Percentiles rank a stretch among this genome's conserved stretches.
phyloP scores from a whole-genome alignment of 2,329 filamentous ascomycete species.

The Neonectria ditissima region DNA sequence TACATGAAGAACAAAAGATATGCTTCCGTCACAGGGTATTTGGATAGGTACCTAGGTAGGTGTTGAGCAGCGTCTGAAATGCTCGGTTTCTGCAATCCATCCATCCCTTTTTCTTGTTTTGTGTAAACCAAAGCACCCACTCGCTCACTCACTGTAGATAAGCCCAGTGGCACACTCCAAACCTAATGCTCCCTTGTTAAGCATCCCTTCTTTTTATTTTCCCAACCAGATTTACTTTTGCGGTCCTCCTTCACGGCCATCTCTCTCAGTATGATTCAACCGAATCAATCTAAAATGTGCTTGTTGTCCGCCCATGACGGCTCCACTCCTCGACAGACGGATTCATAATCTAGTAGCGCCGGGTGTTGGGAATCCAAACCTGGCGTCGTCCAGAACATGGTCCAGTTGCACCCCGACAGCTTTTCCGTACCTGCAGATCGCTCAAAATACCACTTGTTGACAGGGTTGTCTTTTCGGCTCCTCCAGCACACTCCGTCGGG shows the following conservation, averaged over 20 bases:
- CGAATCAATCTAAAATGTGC: slow-evolving; percentile 65
- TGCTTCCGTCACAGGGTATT: not conserved
- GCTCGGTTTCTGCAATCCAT: not conserved
- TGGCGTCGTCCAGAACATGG: slow-evolving; percentile 97
- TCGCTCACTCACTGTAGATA: no score
- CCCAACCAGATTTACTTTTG: not conserved
- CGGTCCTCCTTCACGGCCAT: not conserved
- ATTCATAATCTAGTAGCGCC: slow-evolving; percentile 76
- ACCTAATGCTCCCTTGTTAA: not conserved
- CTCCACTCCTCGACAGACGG: slow-evolving; percentile 74
- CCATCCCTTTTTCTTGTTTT: not conserved
- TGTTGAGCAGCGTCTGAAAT: no score
- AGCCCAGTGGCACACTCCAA: not conserved
- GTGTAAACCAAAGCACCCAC: not conserved
- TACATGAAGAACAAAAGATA: no score
- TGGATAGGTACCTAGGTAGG: no score
- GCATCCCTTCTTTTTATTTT: not conserved
- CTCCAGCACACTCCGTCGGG: slow-evolving; percentile 92
- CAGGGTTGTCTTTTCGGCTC: slow-evolving; percentile 88
- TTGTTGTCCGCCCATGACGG: slow-evolving; percentile 73
- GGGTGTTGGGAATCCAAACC: slow-evolving; percentile 67
- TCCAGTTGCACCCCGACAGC: slow-evolving; percentile 86
- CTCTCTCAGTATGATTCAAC: not conserved
- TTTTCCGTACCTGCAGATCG: slow-evolving; percentile 86
- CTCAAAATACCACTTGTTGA: slow-evolving; percentile 99